Evolutionary conservation across 2,329 filamentous ascomycete genomes (phyloP), one percentile per base, ranked within the genome.

Genomic region (Colletotrichum sp.): DNA sequence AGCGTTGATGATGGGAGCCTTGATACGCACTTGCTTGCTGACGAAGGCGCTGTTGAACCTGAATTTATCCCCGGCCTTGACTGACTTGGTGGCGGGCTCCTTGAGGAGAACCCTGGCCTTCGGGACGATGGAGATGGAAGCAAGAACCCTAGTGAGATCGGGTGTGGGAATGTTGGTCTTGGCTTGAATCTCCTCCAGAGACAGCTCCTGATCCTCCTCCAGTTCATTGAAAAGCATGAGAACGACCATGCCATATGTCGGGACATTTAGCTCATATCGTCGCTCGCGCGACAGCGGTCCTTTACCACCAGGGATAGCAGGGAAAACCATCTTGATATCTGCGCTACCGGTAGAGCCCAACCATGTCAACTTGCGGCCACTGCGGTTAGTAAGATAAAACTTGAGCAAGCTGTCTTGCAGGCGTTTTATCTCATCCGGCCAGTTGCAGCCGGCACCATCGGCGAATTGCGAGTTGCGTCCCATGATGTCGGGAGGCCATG

Each of bases 401-500:
- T 94, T 92, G 83, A 96, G 95, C 80, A 99, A 98, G 79, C 95
- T 96, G 28, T 94, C 90, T 83, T 96, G 95, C 71, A 98, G 88
- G 12, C 89, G 90, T 76, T 94, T 92, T 66, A 99, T 91, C 48
- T 94, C 92, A 1, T 90, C 84, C 0, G 96, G 96, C 82, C 94
- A 98, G 71, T 92, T 93, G 87, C 94, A 95, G 82, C 88, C 80
- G 83, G 86, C 76, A 75, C 85, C 86, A 18, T 87, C 87, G 52
- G 88, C 86, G 83, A 90, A 80, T 85, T 90, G 80, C 86, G 90
- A 80, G 83, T 89, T 79, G 75, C 91, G 83, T 9, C 93, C 93
- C 92, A 98, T 96, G 15, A 95, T 92, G 80, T 98, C 96, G 79
- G 96, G 92, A 3, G 97, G 97, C 97, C 97, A 99, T 82, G 95